These are phyloP conservation scores for Corallochytrium limacisporum DNA, from an alignment of 78 protist species.

Conservation along the genomic window DNA sequence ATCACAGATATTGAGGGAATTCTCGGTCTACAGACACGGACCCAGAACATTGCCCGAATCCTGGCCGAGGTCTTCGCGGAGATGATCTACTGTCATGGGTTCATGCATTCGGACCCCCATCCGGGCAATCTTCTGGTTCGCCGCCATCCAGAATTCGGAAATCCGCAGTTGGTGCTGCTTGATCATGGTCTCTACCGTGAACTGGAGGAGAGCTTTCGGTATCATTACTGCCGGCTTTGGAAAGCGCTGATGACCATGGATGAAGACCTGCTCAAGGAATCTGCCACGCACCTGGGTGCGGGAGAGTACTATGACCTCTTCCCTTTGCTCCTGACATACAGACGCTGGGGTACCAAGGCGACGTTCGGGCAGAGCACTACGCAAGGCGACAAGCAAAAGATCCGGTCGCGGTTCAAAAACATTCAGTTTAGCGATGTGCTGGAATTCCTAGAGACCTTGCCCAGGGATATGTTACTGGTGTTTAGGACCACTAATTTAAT, in stretches of 20 bases:
- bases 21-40: not conserved
- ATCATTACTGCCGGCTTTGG: conserved; percentile 31
- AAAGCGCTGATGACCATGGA: not conserved
- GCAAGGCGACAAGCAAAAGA: not conserved
- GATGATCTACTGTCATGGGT: conserved; percentile 6
- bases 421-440: not conserved
- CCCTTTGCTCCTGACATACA: not conserved
- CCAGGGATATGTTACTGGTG: conserved; percentile 20
- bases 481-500: conserved; percentile 9
- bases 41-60: not conserved
- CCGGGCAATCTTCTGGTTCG: conserved; percentile 54
- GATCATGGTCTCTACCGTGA: conserved; percentile 64
- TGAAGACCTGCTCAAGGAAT: not conserved
- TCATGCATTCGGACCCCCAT: conserved; percentile 57
- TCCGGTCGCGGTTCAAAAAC: not conserved
- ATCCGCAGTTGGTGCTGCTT: conserved; percentile 36
- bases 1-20: conserved; percentile 5
- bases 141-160: not conserved
- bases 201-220: not conserved
- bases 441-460: not conserved
- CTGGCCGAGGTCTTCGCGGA: not conserved
- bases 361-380: not conserved
- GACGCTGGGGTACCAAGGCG: not conserved
- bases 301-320: not conserved
- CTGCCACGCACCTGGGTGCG: not conserved